Evolutionary conservation across 495 filamentous ascomycete genomes (phyloP), one percentile per base, ranked within the genome.

Genomic region (Clavariopsis aquatica): DNA sequence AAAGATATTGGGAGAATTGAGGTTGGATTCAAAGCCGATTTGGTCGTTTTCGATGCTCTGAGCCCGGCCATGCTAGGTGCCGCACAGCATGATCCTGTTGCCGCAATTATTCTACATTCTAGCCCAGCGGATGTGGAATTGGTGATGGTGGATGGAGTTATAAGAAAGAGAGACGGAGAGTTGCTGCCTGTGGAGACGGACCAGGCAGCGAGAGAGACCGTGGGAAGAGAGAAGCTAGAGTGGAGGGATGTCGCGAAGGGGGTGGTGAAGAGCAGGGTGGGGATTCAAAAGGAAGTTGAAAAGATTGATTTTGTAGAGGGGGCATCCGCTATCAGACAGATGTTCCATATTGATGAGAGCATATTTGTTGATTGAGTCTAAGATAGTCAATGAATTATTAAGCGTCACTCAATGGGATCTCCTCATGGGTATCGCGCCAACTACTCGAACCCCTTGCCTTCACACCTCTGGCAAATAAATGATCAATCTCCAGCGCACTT

Each of bases 1-100:
- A 69, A 74, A 24, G 54, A 76, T 19, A 52, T 83, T 27, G 81
- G 82, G 0, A 77, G 71, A n/a, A 64, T 84, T 17, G 72, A 64
- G 20, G 79, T 74, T 7, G 81, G 81, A 0, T 79, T 81, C 57
- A 57, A 68, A 27, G 81, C 80, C 2, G 81, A 84, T 75, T 52
- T 83, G 2, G 71, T 80, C 0, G 71, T 82, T 3, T 80, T 79
- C 52, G 76, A 81, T 62, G 72, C 68, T 2, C n/a, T 57, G 23
- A 77, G 69, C 20, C 79, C 79, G 3, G 71, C 61, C 1, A 78
- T 83, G 77, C 66, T 82, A 12, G 76, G 73, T 64, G 78, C 75
- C 5, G 73, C 70, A 8, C 68, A 79, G 28, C 59, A 79, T 41
- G 75, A 80, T 56, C 77, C 81, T 0, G 69, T 82, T 34, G 78